Base-by-base conservation (phyloP, 768 basidiomycete genomes). In the Psilocybe azurescens region DNA sequence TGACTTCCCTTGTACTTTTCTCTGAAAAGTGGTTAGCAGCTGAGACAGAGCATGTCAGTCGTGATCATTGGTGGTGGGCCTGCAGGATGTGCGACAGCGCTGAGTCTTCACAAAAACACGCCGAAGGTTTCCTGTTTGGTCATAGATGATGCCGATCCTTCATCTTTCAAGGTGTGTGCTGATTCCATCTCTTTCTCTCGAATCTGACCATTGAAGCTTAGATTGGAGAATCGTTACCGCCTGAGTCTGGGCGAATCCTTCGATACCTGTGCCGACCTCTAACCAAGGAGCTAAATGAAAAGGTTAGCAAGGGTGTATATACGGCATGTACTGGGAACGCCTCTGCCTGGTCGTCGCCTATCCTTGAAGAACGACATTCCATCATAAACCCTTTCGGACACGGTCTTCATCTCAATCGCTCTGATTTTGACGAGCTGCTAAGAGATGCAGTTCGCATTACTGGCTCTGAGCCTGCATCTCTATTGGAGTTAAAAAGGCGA, bases 181-280 rank as follows among this genome's bases (percentile, higher is more conserved):
- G 11, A 30, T 16, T 46, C 5, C 11, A 29, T 53, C 8, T 33
- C n/a, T n/a, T 16, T 20, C 10, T 30, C 14, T 38, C 30, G 18
- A 50, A 28, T 14, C 36, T 52, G 16, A 30, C n/a, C 7, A 5
- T 8, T 44, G 2, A 16, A 39, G n/a, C 24, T 7, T 47, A 78
- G 77, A 74, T 78, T 28, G 77, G 77, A 3, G 77, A 78, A 63
- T 76, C 76, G 2, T 67, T 78, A 8, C 77, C 77, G 4, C 67
- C 74, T 13, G 69, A 65, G 29, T 75, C 74, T 16, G 65, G 49
- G 8, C 70, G 58, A 4, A 30, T 61, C 4, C 61, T 71, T 5
- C 58, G 59, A 11, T 64, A 69, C 38, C 65, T 71, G 2, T 53
- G 51, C 54, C 50, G 69, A 60, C 32, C 62, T 24, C 36, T 72